phyloP scores from a whole-genome alignment of 108 stramenopile species.

The Phaeodactylum tricornutum region DNA sequence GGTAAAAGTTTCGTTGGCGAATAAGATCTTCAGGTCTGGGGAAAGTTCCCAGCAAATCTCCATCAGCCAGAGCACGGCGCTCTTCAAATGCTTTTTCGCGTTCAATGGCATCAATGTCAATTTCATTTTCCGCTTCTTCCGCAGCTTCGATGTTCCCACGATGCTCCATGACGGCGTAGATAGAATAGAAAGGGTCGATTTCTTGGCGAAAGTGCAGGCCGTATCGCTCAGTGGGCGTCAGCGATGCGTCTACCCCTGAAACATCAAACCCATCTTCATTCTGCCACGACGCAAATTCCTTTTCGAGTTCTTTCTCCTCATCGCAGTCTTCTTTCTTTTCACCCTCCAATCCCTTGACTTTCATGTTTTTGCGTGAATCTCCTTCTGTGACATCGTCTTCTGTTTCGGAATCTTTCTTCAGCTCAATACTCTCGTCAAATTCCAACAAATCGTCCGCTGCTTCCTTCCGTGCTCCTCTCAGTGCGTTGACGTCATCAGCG shows the following conservation, averaged over 20 bases:
- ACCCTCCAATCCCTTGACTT: slow-evolving; percentile 1
- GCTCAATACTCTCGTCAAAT: slow-evolving; percentile 73
- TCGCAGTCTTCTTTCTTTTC: slow-evolving; percentile 19
- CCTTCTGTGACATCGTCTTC: slow-evolving; percentile 29
- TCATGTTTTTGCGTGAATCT: slow-evolving; percentile 12
- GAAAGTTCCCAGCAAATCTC: slow-evolving; percentile 69
- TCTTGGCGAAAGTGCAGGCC: slow-evolving; percentile 55
- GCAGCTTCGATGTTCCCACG: slow-evolving; percentile 28
- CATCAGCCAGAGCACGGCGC: slow-evolving; percentile 54
- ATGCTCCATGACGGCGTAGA: slow-evolving; percentile 49
- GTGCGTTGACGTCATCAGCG: slow-evolving; percentile 80
- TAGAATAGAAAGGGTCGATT: slow-evolving; percentile 73
- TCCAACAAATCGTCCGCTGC: slow-evolving; percentile 73
- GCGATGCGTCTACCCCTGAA: slow-evolving; percentile 55
- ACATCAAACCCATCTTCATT: slow-evolving; percentile 74
- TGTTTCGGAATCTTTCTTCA: slow-evolving; percentile 34
- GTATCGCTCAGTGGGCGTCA: slow-evolving; percentile 68
- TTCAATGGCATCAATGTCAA: slow-evolving; percentile 69
- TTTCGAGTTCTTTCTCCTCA: slow-evolving; percentile 51
- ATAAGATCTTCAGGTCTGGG: slow-evolving; percentile 57
- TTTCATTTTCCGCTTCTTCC: slow-evolving; percentile 33
- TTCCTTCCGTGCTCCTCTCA: slow-evolving; percentile 66
- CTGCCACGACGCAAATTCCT: slow-evolving; percentile 92
- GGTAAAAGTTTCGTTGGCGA: slow-evolving; percentile 67
- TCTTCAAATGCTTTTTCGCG: slow-evolving; percentile 57